Conservation (phyloP, 495 filamentous ascomycete species). For the Sporormia fimetaria region DNA sequence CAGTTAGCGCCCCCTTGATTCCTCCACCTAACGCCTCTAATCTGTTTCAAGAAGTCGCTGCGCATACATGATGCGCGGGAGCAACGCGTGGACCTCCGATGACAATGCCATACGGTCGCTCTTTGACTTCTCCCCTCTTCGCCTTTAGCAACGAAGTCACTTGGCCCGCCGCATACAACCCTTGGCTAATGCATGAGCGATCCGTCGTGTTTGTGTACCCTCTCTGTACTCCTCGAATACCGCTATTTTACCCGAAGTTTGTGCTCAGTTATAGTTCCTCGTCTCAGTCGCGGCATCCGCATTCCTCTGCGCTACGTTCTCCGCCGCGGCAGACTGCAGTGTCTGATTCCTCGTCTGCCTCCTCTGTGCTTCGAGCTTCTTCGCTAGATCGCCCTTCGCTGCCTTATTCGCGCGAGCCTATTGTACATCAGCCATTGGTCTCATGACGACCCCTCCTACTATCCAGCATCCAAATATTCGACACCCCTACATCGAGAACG, state of each 20-base stretch:
- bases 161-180: too few species aligned
- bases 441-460: neutral
- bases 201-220: too few species aligned
- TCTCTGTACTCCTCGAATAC: neutral
- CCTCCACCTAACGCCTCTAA: too few species aligned
- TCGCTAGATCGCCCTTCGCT: constrained; percentile 10
- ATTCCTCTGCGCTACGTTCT: constrained; percentile 18
- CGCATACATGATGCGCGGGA: too few species aligned
- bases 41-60: too few species aligned
- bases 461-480: constrained; percentile 15
- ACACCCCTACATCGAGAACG: constrained; percentile 12
- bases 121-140: too few species aligned
- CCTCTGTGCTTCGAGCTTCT: constrained; percentile 22
- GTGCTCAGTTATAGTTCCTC: constrained; percentile 15
- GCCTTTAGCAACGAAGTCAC: too few species aligned
- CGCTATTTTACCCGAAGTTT: neutral
- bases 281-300: constrained; percentile 19
- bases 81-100: too few species aligned
- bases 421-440: constrained; percentile 10
- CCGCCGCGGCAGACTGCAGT: constrained; percentile 10
- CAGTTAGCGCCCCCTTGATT: too few species aligned
- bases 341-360: constrained; percentile 21
- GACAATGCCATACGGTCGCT: too few species aligned
- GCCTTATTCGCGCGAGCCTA: constrained; percentile 15
- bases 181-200: too few species aligned